These are phyloP conservation scores for Paecilomyces fulvus DNA, from an alignment of 2,329 filamentous ascomycete species.

Conservation along the genomic window DNA sequence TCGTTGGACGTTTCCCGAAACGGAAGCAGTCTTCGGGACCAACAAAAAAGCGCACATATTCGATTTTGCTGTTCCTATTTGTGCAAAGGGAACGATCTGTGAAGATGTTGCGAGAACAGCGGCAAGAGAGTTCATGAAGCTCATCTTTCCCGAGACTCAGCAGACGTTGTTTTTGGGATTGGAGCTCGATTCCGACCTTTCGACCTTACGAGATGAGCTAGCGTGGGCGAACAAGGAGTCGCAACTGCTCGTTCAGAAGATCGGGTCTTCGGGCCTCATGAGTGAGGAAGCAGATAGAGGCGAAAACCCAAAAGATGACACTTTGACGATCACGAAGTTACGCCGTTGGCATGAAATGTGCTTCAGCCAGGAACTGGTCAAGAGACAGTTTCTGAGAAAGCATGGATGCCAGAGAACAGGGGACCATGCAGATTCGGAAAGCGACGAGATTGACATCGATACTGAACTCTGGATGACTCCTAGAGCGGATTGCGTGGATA, in stretches of 20 bases:
- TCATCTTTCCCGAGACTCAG: constrained; percentile 3
- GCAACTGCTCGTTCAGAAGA: neutral
- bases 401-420: neutral
- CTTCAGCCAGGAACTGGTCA: neutral
- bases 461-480: neutral
- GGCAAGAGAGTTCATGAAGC: constrained; percentile 9
- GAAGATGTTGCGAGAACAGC: constrained; percentile 12
- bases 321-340: neutral
- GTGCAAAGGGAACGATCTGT: constrained; percentile 8
- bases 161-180: neutral
- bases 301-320: neutral
- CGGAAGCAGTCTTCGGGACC: constrained; percentile 7
- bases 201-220: neutral
- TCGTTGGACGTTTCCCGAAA: constrained; percentile 11
- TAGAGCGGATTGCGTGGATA: neutral
- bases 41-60: constrained; percentile 11
- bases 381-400: neutral
- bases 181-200: neutral
- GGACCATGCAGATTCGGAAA: neutral
- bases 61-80: constrained; percentile 15
- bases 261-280: neutral
- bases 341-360: neutral
- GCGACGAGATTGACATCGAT: neutral
- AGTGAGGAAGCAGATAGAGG: neutral
- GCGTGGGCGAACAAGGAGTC: neutral